phyloP scores from a whole-genome alignment of 805 yeast genomes.

The Saturnispora sekii region DNA sequence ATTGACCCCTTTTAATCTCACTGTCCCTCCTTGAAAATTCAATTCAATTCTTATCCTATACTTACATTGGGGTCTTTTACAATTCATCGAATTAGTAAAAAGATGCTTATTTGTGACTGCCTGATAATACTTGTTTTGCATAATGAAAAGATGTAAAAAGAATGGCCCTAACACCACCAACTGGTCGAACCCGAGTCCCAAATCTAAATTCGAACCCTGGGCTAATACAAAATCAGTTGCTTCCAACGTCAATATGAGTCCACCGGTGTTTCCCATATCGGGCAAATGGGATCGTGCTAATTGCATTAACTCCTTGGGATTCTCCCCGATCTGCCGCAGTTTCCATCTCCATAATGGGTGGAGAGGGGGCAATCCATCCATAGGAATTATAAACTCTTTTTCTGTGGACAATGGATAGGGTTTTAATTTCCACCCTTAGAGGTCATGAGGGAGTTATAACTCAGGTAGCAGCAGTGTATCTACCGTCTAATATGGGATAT shows the following conservation, averaged over 20 bases:
- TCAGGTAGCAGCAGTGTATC: constrained; percentile 1
- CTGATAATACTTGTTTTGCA: constrained; percentile 2
- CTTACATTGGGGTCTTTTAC: constrained; percentile 1
- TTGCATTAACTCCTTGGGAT: not conserved
- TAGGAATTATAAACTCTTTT: not conserved
- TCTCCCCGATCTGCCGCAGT: not conserved
- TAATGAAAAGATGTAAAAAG: not conserved
- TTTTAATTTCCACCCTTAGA: constrained; percentile 29
- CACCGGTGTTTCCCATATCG: not conserved
- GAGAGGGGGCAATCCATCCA: not conserved
- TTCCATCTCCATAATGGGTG: constrained; percentile 7
- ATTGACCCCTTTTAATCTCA: not conserved
- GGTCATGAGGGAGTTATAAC: constrained; percentile 20
- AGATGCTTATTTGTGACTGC: not conserved
- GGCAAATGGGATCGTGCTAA: not conserved
- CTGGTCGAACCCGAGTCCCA: not conserved
- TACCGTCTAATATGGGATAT: constrained; percentile 8
- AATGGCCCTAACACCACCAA: constrained; percentile 1
- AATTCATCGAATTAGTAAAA: constrained; percentile 1
- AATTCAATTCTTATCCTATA: not conserved
- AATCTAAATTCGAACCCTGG: not conserved
- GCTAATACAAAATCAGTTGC: not conserved
- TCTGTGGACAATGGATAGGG: constrained; percentile 1
- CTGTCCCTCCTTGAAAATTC: not conserved
- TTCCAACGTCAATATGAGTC: not conserved